Conservation (phyloP, 495 filamentous ascomycete genomes). For the Talaromyces proteolyticus region DNA sequence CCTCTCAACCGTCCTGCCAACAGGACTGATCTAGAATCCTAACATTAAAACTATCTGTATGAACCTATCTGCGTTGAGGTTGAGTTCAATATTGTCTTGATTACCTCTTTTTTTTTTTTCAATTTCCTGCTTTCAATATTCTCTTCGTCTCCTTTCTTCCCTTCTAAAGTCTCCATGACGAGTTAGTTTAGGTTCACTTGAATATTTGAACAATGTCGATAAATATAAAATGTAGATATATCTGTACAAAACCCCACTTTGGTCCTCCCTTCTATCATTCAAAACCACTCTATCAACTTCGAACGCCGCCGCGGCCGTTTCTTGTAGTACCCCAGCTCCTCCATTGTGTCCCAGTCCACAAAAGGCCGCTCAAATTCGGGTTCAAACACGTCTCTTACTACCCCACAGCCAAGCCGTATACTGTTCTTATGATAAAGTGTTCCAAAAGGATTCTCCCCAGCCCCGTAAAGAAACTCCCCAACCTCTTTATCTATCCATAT, state of each 20-base stretch:
- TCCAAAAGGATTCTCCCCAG: conserved; percentile 10
- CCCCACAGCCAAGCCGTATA: background rate
- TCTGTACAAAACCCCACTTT: background rate
- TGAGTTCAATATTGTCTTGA: too few species aligned
- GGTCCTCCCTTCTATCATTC: background rate
- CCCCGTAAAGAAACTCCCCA: conserved; percentile 2
- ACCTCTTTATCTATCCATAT: conserved; percentile 9
- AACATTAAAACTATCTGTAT: too few species aligned
- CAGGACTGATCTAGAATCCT: too few species aligned
- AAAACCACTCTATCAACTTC: background rate
- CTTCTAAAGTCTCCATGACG: too few species aligned
- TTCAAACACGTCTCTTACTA: background rate
- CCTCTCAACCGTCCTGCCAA: too few species aligned
- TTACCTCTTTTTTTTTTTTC: too few species aligned
- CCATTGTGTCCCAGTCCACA: background rate
- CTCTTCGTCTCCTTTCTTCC: too few species aligned
- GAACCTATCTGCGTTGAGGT: too few species aligned
- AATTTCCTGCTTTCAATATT: too few species aligned
- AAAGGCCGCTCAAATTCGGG: background rate
- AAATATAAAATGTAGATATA: too few species aligned
- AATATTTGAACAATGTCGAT: too few species aligned
- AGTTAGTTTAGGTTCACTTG: too few species aligned
- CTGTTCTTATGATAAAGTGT: background rate
- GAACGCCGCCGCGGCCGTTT: background rate
- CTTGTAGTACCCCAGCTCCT: background rate